A percentile compares a stretch with the other conserved stretches of the same genome.
Conservation (phyloP, 2,329 filamentous ascomycete species). For the Aspergillus viridinutans region DNA sequence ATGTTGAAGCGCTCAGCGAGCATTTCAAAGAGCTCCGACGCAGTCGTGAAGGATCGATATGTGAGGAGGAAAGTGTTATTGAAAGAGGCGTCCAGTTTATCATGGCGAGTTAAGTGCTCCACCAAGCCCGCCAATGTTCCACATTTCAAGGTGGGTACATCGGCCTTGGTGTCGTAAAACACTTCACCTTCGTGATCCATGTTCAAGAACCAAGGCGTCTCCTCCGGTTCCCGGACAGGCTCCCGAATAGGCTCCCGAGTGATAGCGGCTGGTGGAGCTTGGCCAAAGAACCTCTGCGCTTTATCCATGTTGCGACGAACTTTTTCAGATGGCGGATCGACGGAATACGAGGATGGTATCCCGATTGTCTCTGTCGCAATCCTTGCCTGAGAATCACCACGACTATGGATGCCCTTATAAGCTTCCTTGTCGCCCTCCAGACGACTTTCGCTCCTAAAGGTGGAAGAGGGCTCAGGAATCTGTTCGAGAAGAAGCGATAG, state of each 20-base stretch:
- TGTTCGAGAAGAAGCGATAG: constrained; percentile 83
- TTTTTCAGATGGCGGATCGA: constrained; percentile 35
- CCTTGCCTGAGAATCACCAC: constrained; percentile 37
- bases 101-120: constrained; percentile 91
- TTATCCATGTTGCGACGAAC: constrained; percentile 45
- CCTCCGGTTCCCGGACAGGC: constrained; percentile 58
- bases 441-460: constrained; percentile 39
- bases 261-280: constrained; percentile 40
- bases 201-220: constrained; percentile 76
- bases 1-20: constrained; percentile 88
- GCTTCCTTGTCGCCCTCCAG: constrained; percentile 26
- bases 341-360: constrained; percentile 38
- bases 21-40: constrained; percentile 85
- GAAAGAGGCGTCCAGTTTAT: constrained; percentile 90
- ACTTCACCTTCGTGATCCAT: constrained; percentile 87
- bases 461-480: constrained; percentile 55
- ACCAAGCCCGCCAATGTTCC: constrained; percentile 85
- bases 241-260: constrained; percentile 35
- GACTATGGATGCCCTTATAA: constrained; percentile 21
- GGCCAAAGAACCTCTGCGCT: constrained; percentile 46
- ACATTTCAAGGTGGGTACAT: constrained; percentile 73
- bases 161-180: constrained; percentile 79
- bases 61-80: constrained; percentile 98
- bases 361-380: constrained; percentile 40
- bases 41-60: constrained; percentile 90